Base-by-base conservation (phyloP, 139 green algal genomes). In the Chlorella ohadii region DNA sequence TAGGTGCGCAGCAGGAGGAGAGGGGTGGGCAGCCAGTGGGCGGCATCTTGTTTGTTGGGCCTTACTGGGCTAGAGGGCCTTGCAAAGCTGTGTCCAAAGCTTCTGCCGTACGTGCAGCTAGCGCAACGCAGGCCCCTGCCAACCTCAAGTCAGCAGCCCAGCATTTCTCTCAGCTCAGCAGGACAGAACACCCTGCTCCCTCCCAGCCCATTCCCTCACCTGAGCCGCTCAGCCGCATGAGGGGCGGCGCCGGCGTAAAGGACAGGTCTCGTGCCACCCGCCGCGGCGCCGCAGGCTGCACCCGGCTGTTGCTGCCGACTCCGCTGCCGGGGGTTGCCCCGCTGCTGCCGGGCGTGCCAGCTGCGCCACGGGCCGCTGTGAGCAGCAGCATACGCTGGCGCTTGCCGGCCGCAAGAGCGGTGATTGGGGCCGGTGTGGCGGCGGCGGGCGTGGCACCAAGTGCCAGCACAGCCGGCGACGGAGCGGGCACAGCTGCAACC, bases 381-480 rank as follows among this genome's bases (percentile, higher is more conserved):
- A 59, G 56, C 75, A 71, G 75, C 75, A 81, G 75, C 34, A 70
- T n/a, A 25, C 75, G 75, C 75, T 59, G 75, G 0, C 75, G 75
- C 25, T 81, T 81, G 75, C 20, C 56, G 4, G 56, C 75, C 3
- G 75, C 75, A 23, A 34, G 22, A 57, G 34, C 38, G 17, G 11
- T 56, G 33, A 38, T 55, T 1, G 28, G 28, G 1, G 38, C 39
- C 0, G 23, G 70, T 6, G 38, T 25, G 38, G 20, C 20, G 23
- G 7, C 51, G 3, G 51, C 51, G 3, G 51, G 51, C 11, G 51
- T 59, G 51, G 2, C 65, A 13, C 1, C 3, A 25, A 7, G 65
- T 31, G 17, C 3, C 7, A 17, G 34, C 34, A 31, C 12, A 7
- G 9, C 15, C 47, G 36, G 57, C 34, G 36, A 57, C 13, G 57